Percentiles rank a stretch among this genome's conserved stretches.
Conservation (phyloP, 1,284 basidiomycete genomes). For the Veloboletus limbatus region DNA sequence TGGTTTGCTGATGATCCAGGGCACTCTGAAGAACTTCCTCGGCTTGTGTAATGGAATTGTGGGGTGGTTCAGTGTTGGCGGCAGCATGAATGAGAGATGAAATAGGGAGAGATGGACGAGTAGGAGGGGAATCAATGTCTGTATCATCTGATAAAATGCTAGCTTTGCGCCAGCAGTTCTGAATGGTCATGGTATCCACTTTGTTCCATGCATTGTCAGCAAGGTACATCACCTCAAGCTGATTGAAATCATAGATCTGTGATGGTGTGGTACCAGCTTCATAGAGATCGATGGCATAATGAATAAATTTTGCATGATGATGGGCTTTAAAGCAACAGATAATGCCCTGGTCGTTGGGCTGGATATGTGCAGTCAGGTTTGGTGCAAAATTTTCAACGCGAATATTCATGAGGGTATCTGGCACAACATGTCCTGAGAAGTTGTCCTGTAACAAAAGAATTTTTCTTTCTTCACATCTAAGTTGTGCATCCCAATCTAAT, state of each 20-base stretch:
- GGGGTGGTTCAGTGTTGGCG: no score
- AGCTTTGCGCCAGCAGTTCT: not conserved
- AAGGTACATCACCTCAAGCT: not conserved
- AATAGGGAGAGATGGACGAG: not conserved
- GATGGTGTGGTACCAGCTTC: not conserved
- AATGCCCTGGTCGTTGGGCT: not conserved
- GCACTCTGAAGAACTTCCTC: no score
- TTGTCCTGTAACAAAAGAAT: constrained; percentile 4
- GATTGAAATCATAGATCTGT: not conserved
- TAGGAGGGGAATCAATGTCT: no score
- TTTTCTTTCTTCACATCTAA: not conserved
- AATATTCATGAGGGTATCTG: not conserved
- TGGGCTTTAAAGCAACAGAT: not conserved
- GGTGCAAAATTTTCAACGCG: not conserved
- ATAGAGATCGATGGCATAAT: not conserved
- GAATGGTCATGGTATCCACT: not conserved
- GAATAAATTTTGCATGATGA: not conserved
- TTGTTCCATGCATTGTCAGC: not conserved
- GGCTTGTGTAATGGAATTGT: no score
- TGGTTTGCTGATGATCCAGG: no score
- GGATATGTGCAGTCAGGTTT: constrained; percentile 1
- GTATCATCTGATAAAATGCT: not conserved
- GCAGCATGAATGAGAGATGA: not conserved
- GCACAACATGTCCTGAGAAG: not conserved
- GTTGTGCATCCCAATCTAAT: not conserved